Percentiles rank a stretch among this genome's conserved stretches.
Evolutionary conservation across 164 flowering plant species (phyloP).

Genomic region (Kalanchoe fedtschenkoi): DNA sequence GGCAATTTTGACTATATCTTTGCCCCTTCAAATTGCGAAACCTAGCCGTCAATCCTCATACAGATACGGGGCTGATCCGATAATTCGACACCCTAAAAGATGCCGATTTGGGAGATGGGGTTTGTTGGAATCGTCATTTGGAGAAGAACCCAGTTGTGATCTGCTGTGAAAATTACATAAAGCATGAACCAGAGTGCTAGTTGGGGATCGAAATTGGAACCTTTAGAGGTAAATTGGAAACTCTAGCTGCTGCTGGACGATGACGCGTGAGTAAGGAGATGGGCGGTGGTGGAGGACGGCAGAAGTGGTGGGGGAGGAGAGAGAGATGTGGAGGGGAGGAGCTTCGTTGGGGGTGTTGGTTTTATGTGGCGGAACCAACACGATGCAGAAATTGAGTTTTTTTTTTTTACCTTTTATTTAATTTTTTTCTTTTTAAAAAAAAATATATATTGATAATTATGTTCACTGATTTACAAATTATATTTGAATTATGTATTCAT

Average conservation of each 20-base stretch:
- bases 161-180: background rate
- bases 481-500: too few species aligned
- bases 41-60: slow-evolving; percentile 17
- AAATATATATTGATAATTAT: too few species aligned
- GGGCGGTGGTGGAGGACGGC: background rate
- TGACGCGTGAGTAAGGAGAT: background rate
- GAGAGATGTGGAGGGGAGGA: background rate
- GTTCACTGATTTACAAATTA: too few species aligned
- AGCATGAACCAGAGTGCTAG: background rate
- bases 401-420: too few species aligned
- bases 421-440: too few species aligned
- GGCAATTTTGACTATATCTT: slow-evolving; percentile 4
- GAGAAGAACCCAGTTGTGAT: background rate
- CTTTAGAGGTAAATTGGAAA: background rate
- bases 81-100: slow-evolving; percentile 5
- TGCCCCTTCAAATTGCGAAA: slow-evolving; percentile 7
- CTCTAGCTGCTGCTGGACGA: background rate
- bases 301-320: too few species aligned
- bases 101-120: background rate
- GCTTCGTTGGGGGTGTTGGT: background rate
- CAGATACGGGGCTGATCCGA: slow-evolving; percentile 2
- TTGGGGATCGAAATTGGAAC: background rate
- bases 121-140: background rate
- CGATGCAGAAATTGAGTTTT: background rate
- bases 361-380: slow-evolving; percentile 1